Evolutionary conservation across 768 basidiomycete genomes (phyloP).

Genomic region (Boletus subcaerulescens): DNA sequence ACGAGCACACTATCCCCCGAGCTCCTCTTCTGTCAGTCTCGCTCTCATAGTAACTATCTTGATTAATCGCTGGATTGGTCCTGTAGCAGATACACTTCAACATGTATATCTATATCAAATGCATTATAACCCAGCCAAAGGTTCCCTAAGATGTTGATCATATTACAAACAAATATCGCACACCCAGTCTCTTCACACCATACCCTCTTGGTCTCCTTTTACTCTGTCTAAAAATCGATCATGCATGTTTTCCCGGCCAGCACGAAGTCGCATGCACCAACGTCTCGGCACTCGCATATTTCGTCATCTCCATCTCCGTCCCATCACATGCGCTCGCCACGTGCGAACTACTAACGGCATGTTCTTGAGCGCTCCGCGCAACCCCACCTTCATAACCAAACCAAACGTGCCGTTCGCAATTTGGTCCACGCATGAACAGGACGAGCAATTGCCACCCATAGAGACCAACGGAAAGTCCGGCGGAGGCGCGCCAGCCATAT

Average conservation of each 20-base stretch:
- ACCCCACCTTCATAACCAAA: conserved; percentile 63
- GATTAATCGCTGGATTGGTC: too few relatives aligned
- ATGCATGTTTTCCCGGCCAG: conserved; percentile 2
- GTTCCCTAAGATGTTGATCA: not conserved
- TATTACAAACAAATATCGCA: not conserved
- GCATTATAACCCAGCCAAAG: not conserved
- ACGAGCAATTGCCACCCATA: conserved; percentile 34
- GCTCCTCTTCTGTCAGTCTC: not conserved
- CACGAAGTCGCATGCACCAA: conserved; percentile 2
- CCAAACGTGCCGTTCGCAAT: conserved; percentile 42
- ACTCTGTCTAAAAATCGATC: too few relatives aligned
- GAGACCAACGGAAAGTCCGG: conserved; percentile 33
- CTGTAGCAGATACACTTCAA: not conserved
- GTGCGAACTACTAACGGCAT: not conserved
- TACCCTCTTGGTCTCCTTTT: not conserved
- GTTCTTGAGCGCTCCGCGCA: not conserved
- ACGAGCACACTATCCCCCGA: too few relatives aligned
- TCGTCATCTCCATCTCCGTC: not conserved
- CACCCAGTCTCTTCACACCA: not conserved
- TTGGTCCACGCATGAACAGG: conserved; percentile 38
- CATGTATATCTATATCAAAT: too few relatives aligned
- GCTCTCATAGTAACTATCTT: too few relatives aligned
- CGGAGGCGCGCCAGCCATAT: conserved; percentile 38
- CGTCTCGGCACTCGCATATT: conserved; percentile 1
- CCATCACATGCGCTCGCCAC: not conserved